These are phyloP conservation scores for Botrytis paeoniae DNA, from an alignment of 2,329 filamentous ascomycete species.

Conservation along the genomic window DNA sequence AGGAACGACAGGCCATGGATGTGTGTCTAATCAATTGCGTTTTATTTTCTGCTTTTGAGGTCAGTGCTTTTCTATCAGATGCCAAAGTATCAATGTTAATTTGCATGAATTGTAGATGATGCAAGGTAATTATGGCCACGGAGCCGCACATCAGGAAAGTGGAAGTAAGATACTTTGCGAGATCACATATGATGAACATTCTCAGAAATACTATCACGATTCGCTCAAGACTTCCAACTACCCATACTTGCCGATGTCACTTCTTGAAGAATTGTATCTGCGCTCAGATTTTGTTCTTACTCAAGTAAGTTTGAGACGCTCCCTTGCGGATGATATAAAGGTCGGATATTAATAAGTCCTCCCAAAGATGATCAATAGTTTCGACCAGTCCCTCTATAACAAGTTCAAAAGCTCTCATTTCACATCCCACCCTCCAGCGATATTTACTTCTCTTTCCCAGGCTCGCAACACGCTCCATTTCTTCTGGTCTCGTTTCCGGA, in stretches of 20 bases:
- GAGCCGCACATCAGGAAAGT: slow-evolving; percentile 23
- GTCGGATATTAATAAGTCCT: neutral
- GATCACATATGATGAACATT: slow-evolving; percentile 22
- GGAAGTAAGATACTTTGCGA: slow-evolving; percentile 27
- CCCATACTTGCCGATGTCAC: slow-evolving; percentile 25
- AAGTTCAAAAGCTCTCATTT: slow-evolving; percentile 5
- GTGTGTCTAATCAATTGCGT: slow-evolving; percentile 11
- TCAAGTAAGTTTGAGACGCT: slow-evolving; percentile 21
- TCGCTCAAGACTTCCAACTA: slow-evolving; percentile 8
- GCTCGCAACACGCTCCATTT: slow-evolving; percentile 55
- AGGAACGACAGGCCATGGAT: slow-evolving; percentile 6
- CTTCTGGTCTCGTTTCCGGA: slow-evolving; percentile 41
- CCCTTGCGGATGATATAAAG: neutral
- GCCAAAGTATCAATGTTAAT: neutral
- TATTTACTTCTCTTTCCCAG: slow-evolving; percentile 49
- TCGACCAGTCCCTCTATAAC: neutral
- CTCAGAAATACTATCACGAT: slow-evolving; percentile 18
- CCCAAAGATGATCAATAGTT: neutral
- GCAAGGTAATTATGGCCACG: slow-evolving; percentile 27
- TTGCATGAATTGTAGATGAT: slow-evolving; percentile 22
- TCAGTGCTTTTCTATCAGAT: neutral
- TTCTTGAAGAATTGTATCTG: slow-evolving; percentile 26
- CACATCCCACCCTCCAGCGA: neutral
- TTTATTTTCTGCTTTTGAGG: slow-evolving; percentile 12
- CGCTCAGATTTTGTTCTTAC: slow-evolving; percentile 24